Evolutionary conservation across 768 basidiomycete species (phyloP), one percentile per base, ranked within the genome.

Genomic region (Leccinellum rugosiceps): DNA sequence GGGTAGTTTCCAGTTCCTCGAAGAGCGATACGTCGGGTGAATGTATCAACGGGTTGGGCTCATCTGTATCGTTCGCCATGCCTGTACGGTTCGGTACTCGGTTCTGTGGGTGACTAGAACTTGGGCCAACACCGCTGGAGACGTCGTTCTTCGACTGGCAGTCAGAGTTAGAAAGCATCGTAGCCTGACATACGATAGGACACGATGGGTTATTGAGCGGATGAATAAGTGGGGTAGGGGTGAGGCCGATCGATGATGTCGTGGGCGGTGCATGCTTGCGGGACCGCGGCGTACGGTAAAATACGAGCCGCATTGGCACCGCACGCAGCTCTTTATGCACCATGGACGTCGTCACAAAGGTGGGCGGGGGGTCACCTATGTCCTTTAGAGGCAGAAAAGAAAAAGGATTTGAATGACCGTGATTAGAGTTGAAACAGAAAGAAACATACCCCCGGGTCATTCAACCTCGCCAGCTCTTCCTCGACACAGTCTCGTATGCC

Each of bases 1-100:
- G 76, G 14, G 74, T 71, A 0, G 81, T 79, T 44, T 88, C 84
- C 14, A 94, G 78, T 68, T 91, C 90, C 41, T 83, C 84, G 59
- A 92, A 93, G 17, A 93, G 69, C 61, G 90, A 78, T 58, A 72
- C 66, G 7, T 10, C 38, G 9, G 46, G 25, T 2, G 65, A 26
- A 41, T 65, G 69, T 30, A 52, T 58, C 48, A 63, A 28, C 11
- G 62, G 19, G 17, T n/a, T 30, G n/a, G 25, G 23, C 5, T 35
- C 53, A 34, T 56, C 53, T 31, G 25, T 5, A 54, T 56, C 53
- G 34, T 35, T 49, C 13, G 31, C 54, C 43, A 15, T 10, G 45
- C 55, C 53, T 38, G 3, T 23, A 25, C 15, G 52, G 25, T 5
- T 38, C 23, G 25, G 58, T 6, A 43, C 52, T 45, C 19, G 52